Conservation (phyloP, 768 basidiomycete species). For the Boletus patriciae region DNA sequence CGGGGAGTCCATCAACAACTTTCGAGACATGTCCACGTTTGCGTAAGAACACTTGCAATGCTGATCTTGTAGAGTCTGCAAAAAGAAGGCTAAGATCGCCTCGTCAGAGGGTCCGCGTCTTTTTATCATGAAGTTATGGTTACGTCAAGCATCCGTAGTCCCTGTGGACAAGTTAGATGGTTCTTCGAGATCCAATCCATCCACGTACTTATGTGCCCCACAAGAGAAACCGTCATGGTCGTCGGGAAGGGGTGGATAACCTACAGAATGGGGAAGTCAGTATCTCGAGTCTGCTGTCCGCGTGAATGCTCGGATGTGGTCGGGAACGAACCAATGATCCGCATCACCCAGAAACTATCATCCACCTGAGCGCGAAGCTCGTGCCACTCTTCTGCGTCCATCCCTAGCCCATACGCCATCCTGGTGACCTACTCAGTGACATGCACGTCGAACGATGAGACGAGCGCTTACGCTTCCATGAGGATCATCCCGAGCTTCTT, state of each 20-base stretch:
- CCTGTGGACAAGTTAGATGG: constrained; percentile 37
- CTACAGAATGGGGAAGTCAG: constrained; percentile 35
- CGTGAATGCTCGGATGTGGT: background rate
- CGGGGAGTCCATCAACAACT: constrained; percentile 40
- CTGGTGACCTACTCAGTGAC: constrained; percentile 37
- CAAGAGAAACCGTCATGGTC: constrained; percentile 84
- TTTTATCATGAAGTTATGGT: constrained; percentile 19
- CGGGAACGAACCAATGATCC: constrained; percentile 61
- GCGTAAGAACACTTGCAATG: constrained; percentile 77
- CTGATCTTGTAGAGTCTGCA: constrained; percentile 75
- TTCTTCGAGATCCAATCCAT: background rate
- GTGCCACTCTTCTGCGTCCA: constrained; percentile 68
- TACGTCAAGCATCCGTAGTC: constrained; percentile 93
- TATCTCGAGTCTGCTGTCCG: background rate
- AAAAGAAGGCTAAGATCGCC: constrained; percentile 68
- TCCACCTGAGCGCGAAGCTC: constrained; percentile 68
- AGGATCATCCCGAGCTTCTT: constrained; percentile 73
- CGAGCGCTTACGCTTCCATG: constrained; percentile 73
- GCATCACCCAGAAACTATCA: constrained; percentile 89
- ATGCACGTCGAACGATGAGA: background rate
- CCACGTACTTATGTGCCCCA: constrained; percentile 78
- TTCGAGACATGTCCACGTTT: constrained; percentile 37
- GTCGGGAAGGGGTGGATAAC: constrained; percentile 83
- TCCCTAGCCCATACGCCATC: constrained; percentile 79
- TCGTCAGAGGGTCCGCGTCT: constrained; percentile 6